Base-by-base conservation (phyloP, 306 rosid genomes). In the Cicer bijugum region DNA sequence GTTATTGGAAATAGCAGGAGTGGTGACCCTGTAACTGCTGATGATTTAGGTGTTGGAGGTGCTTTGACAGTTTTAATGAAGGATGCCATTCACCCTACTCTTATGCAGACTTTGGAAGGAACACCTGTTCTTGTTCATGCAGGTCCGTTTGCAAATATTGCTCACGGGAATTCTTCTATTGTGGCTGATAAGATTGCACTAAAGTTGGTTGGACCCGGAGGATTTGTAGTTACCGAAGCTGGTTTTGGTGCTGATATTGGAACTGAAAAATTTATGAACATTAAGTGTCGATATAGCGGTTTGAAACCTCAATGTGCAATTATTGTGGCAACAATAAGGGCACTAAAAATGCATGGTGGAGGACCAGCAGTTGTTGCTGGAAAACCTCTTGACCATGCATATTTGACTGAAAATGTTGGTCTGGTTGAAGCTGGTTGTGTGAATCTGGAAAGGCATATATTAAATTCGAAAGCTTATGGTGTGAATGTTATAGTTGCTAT, bases 71-170 rank as follows among this genome's bases (percentile, higher is more conserved):
- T 94, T 75, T 80, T 94, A 12, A 94, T 94, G 99, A 94, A 91
- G 86, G 99, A 94, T 78, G 95, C 99, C 62, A 94, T 94, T 66
- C 84, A 89, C 84, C 99, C 99, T 67, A 94, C 99, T 20, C 89
- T 94, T 62, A 94, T 94, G 99, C 99, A 94, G 88, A 94, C 97
- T 47, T 92, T 94, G 64, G 99, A 94, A 79, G 99, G 97, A 72
- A 91, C 99, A 8, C 97, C 99, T 9, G 99, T 94, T 75, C 96
- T 94, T 80, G 99, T 94, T 85, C 99, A 94, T 64, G 99, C 99
- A 0, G 99, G 99, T 74, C 99, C 97, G 15, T 94, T 89, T 78
- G 97, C 96, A 78, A 94, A 94, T 72, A 94, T 94, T 80, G 99
- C 99, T 17, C 99, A 89, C 6, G 99, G 99, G 53, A 94, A 94